Conservation (phyloP, 2,329 filamentous ascomycete species). For the Neoscytalidium dimidiatum region DNA sequence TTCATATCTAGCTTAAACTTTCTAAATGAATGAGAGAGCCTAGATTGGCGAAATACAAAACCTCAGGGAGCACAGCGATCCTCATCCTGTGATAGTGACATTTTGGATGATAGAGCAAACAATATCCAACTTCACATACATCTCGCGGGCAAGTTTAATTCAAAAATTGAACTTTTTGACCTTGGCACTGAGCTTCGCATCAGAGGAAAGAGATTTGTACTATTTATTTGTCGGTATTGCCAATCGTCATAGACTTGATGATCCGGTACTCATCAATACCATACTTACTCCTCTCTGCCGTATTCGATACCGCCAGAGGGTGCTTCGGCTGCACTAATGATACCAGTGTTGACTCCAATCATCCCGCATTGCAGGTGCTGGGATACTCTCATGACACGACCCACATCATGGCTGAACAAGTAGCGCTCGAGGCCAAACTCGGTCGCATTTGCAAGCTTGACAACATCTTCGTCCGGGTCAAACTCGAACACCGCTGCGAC, state of each 20-base stretch:
- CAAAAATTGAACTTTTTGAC: neutral
- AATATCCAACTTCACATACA: too few relatives aligned
- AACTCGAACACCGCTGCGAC: conserved; percentile 37
- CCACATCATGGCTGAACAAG: conserved; percentile 42
- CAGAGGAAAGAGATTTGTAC: too few relatives aligned
- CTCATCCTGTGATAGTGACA: too few relatives aligned
- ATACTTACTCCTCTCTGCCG: conserved; percentile 2
- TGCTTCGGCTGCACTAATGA: neutral
- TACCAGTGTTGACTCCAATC: conserved; percentile 32
- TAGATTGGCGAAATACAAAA: too few relatives aligned
- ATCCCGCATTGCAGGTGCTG: conserved; percentile 35
- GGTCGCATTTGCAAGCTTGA: conserved; percentile 38
- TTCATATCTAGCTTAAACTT: too few relatives aligned
- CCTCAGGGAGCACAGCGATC: too few relatives aligned
- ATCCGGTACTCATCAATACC: neutral
- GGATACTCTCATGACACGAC: conserved; percentile 30
- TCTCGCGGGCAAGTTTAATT: too few relatives aligned
- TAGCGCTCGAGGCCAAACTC: conserved; percentile 41
- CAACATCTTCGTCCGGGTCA: conserved; percentile 43
- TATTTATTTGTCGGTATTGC: neutral
- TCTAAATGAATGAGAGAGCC: too few relatives aligned
- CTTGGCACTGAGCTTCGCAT: neutral
- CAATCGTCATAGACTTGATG: neutral
- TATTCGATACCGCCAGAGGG: neutral
- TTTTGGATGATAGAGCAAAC: too few relatives aligned